phyloP scores from a whole-genome alignment of 2,329 filamentous ascomycete species.

The Colletotrichum simmondsii region DNA sequence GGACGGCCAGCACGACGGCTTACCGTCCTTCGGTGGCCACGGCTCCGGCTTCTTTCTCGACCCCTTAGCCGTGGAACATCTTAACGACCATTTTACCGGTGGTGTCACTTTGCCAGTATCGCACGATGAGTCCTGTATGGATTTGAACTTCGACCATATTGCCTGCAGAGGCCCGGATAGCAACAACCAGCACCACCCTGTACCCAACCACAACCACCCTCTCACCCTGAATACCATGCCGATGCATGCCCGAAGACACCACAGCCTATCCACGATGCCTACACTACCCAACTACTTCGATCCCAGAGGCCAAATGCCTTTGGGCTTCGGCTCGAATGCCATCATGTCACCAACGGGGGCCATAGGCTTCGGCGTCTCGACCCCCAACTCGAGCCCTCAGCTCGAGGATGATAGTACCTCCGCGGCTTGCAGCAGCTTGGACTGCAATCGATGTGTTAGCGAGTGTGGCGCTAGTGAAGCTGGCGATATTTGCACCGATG shows the following conservation, averaged over 20 bases:
- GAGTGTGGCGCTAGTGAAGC: constrained; percentile 46
- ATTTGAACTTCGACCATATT: constrained; percentile 33
- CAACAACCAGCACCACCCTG: constrained; percentile 17
- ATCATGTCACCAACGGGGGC: constrained; percentile 13
- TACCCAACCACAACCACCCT: constrained; percentile 25
- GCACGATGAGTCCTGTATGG: constrained; percentile 47
- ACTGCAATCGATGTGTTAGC: constrained; percentile 47
- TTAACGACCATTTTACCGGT: neutral
- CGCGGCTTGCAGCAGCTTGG: constrained; percentile 45
- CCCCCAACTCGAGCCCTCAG: neutral
- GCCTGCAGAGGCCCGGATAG: constrained; percentile 10
- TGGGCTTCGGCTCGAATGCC: constrained; percentile 2
- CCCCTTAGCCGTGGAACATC: constrained; percentile 17
- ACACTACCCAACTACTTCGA: constrained; percentile 16
- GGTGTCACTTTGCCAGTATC: neutral
- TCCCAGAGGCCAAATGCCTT: neutral
- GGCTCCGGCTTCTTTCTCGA: constrained; percentile 25
- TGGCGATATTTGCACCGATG: constrained; percentile 49
- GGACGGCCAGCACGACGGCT: constrained; percentile 36
- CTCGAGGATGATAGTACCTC: constrained; percentile 43
- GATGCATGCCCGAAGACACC: constrained; percentile 3
- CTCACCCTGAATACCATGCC: constrained; percentile 23
- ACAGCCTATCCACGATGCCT: constrained; percentile 25
- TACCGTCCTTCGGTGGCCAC: neutral
- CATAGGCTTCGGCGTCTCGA: constrained; percentile 2